Conservation (phyloP, 2,329 filamentous ascomycete species). For the Thielaviopsis cerberus region DNA sequence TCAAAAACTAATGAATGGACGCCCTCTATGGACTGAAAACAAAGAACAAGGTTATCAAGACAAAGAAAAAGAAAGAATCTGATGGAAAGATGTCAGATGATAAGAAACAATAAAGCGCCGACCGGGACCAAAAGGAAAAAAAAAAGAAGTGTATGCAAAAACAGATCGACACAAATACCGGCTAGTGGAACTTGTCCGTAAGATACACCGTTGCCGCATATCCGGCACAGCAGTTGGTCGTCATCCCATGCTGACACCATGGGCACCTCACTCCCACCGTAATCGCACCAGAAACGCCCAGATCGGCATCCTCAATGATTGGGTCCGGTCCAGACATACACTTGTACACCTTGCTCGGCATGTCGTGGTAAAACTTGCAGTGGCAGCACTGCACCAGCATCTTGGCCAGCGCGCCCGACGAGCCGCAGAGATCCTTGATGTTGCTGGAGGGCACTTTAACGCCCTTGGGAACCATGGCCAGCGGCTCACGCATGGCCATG, state of each 20-base stretch:
- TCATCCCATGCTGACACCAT: conserved; percentile 57
- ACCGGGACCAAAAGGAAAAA: neutral
- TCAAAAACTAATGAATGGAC: neutral
- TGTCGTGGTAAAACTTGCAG: conserved; percentile 46
- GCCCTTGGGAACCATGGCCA: neutral
- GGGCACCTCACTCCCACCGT: conserved; percentile 48
- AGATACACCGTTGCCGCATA: conserved; percentile 49
- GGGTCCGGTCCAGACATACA: conserved; percentile 42
- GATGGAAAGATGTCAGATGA: neutral
- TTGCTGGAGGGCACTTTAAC: neutral
- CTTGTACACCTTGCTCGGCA: conserved; percentile 45
- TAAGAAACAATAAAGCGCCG: neutral
- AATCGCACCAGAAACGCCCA: conserved; percentile 36
- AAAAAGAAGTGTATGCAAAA: neutral
- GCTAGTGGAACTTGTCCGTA: conserved; percentile 40
- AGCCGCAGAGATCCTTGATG: conserved; percentile 2
- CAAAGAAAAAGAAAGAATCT: neutral
- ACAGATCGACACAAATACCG: too few species aligned
- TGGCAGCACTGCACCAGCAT: conserved; percentile 47
- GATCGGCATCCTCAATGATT: conserved; percentile 30
- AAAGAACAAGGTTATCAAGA: neutral
- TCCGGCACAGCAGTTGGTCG: conserved; percentile 46
- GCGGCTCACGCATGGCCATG: neutral
- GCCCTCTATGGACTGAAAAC: too few species aligned
- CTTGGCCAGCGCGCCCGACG: conserved; percentile 32